Evolutionary conservation across 1,284 basidiomycete species (phyloP).

Genomic region (Puccinia hordei): DNA sequence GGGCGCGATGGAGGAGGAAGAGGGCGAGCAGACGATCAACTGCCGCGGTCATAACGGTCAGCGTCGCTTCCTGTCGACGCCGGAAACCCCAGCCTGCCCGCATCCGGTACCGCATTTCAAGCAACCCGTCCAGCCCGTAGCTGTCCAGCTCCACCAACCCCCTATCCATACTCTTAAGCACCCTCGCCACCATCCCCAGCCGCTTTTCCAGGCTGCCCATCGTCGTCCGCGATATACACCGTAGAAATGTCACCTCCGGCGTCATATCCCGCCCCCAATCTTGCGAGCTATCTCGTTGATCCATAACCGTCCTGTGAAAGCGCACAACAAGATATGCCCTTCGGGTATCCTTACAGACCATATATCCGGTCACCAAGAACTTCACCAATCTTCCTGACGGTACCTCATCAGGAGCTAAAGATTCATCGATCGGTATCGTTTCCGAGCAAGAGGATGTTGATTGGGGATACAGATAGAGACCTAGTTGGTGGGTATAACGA

Average conservation of each 20-base stretch:
- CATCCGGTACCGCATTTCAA: slow-evolving; percentile 32
- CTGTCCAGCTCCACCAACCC: not conserved
- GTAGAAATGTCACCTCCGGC: slow-evolving; percentile 23
- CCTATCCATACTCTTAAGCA: not conserved
- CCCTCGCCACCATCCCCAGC: slow-evolving; percentile 4
- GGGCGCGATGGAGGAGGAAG: slow-evolving; percentile 35
- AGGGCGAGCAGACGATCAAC: not conserved
- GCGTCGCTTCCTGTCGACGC: not conserved
- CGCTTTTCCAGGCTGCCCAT: not conserved
- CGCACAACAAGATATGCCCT: not conserved
- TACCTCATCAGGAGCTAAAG: not conserved
- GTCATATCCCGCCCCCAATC: not conserved
- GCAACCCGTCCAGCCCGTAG: slow-evolving; percentile 20
- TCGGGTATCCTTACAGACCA: not conserved
- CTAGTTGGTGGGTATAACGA: slow-evolving; percentile 20
- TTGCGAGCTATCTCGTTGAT: not conserved
- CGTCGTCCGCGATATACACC: slow-evolving; percentile 9
- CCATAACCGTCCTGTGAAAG: not conserved
- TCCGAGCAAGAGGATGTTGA: not conserved
- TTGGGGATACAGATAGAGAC: slow-evolving; percentile 13
- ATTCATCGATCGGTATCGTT: not conserved
- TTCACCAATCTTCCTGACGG: slow-evolving; percentile 34
- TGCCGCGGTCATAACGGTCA: not conserved
- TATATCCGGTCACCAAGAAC: slow-evolving; percentile 28
- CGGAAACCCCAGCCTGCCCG: slow-evolving; percentile 11